Evolutionary conservation across 352 stramenopile species (phyloP).

Genomic region (Phytopythium helicoides): DNA sequence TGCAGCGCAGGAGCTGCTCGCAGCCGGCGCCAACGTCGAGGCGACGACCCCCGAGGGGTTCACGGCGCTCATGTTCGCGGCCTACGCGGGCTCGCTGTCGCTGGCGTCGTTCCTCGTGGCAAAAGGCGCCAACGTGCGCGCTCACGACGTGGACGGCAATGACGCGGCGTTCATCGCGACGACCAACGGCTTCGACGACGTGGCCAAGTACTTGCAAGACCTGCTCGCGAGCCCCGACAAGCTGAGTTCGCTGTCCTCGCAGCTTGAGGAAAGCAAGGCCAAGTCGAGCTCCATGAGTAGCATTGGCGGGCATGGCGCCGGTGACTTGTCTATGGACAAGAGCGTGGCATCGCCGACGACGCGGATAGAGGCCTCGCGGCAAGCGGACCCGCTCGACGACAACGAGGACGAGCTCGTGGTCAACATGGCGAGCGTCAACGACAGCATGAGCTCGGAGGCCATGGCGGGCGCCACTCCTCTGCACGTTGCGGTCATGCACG

Average conservation of each 20-base stretch:
- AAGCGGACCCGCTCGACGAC: background rate
- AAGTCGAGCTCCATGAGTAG: slow-evolving; percentile 9
- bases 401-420: slow-evolving; percentile 3
- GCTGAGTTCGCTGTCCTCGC: background rate
- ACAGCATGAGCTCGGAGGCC: slow-evolving; percentile 11
- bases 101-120: slow-evolving; percentile 36
- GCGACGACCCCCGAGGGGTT: slow-evolving; percentile 48
- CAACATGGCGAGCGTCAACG: background rate
- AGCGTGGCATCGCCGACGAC: background rate
- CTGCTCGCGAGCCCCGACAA: slow-evolving; percentile 21
- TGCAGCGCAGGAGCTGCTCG: slow-evolving; percentile 39
- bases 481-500: slow-evolving; percentile 57
- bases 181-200: slow-evolving; percentile 42
- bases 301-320: too few species aligned
- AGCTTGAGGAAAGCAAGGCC: slow-evolving; percentile 15
- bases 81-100: slow-evolving; percentile 36
- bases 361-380: background rate
- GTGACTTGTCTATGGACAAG: slow-evolving; percentile 2
- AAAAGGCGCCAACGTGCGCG: slow-evolving; percentile 30
- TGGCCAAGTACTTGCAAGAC: slow-evolving; percentile 39
- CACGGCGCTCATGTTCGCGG: slow-evolving; percentile 54
- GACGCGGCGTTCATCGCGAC: slow-evolving; percentile 46
- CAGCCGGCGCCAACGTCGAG: slow-evolving; percentile 38
- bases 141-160: slow-evolving; percentile 48
- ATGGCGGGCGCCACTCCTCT: slow-evolving; percentile 48